phyloP scores from a whole-genome alignment of 331 rosid genomes.

The Erythrophleum ivorense region DNA sequence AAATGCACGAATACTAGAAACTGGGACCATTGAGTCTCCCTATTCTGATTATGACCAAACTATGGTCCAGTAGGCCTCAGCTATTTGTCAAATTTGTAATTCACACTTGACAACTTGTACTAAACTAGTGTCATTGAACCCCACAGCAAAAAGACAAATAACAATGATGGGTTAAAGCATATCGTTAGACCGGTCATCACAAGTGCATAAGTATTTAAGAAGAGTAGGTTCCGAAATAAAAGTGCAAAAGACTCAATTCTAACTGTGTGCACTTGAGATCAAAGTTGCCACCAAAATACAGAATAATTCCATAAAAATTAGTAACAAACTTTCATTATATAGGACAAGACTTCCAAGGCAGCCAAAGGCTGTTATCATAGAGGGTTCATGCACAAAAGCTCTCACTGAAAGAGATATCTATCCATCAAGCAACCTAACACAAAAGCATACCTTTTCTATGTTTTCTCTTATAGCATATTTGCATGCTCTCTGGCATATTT shows the following conservation, averaged over 20 bases:
- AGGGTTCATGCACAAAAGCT: neutral
- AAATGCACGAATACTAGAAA: neutral
- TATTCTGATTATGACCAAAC: neutral
- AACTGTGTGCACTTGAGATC: neutral
- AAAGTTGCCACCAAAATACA: neutral
- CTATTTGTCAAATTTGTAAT: neutral
- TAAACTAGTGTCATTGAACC: neutral
- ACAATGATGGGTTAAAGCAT: neutral
- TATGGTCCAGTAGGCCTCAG: neutral
- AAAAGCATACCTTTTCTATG: conserved; percentile 66
- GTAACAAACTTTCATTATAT: neutral
- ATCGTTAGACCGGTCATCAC: neutral
- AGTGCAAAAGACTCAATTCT: neutral
- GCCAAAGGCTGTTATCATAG: neutral
- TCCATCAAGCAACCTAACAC: conserved; percentile 10
- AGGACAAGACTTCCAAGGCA: neutral
- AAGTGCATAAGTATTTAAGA: neutral
- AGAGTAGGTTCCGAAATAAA: neutral
- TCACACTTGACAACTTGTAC: neutral
- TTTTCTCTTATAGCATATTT: conserved; percentile 82
- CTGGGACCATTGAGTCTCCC: neutral
- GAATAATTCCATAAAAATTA: neutral
- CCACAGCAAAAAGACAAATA: neutral
- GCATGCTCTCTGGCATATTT: conserved; percentile 78
- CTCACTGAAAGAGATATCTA: neutral